Conservation (phyloP, 352 stramenopile species). For the Pythium dissimile region DNA sequence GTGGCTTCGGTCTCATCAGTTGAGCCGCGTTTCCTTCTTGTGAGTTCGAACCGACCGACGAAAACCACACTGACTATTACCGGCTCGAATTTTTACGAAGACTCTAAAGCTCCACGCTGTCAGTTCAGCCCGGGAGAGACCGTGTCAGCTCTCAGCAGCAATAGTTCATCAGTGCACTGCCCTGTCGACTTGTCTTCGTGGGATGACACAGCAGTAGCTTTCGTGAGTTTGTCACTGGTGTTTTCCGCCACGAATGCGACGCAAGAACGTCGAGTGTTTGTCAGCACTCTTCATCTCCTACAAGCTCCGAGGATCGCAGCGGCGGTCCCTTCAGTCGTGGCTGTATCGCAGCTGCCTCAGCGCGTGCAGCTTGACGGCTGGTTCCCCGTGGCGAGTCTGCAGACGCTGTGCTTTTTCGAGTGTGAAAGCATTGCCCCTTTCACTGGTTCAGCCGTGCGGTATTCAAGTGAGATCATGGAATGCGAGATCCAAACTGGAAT, state of each 20-base stretch:
- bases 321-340: slow-evolving; percentile 1
- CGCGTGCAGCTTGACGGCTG: slow-evolving; percentile 5
- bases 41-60: neutral
- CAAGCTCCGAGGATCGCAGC: neutral
- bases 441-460: neutral
- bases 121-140: neutral
- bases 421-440: neutral
- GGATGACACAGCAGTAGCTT: neutral
- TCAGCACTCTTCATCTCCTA: neutral
- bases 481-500: neutral
- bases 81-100: neutral
- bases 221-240: neutral
- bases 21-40: neutral
- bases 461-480: slow-evolving; percentile 4
- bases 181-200: neutral
- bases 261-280: neutral
- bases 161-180: slow-evolving; percentile 5
- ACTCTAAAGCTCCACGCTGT: neutral
- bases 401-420: neutral
- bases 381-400: slow-evolving; percentile 1
- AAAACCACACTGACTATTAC: neutral
- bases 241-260: neutral
- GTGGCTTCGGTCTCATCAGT: neutral
- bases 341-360: neutral
- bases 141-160: neutral